Evolutionary conservation across 805 yeast species (phyloP).

Genomic region (Cyberlindnera misumaiensis): DNA sequence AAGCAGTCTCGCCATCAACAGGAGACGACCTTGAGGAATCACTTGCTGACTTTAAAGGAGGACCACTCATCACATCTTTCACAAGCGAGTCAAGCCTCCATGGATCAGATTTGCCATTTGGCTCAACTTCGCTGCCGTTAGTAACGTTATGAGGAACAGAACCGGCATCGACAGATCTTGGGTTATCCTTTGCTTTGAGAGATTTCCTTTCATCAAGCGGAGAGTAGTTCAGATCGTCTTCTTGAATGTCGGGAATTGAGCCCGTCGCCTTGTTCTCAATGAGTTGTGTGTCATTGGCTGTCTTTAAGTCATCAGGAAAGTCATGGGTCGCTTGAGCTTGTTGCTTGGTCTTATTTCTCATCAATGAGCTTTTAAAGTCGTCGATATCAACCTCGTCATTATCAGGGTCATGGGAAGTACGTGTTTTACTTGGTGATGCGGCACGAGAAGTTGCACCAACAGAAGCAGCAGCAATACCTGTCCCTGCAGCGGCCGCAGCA

Average conservation of each 20-base stretch:
- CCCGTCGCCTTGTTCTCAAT: too few species aligned
- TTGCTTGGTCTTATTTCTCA: neutral
- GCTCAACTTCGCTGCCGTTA: too few species aligned
- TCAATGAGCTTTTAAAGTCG: constrained; percentile 1
- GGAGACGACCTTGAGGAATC: neutral
- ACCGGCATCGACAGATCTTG: too few species aligned
- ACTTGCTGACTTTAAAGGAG: neutral
- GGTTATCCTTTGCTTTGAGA: neutral
- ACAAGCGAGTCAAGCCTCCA: constrained; percentile 2
- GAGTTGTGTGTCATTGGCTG: too few species aligned
- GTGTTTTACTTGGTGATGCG: neutral
- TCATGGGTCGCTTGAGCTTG: neutral
- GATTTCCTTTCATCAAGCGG: constrained; percentile 1
- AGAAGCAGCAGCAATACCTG: neutral
- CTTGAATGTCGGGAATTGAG: neutral
- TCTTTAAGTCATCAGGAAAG: too few species aligned
- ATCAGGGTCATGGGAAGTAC: neutral
- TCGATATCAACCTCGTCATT: constrained; percentile 1
- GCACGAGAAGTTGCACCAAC: neutral
- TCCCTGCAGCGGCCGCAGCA: too few species aligned
- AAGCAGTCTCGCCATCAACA: too few species aligned
- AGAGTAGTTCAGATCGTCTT: constrained; percentile 4
- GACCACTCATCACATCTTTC: neutral
- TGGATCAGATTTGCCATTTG: neutral
- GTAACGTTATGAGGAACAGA: too few species aligned